Evolutionary conservation across 179 eudicot genomes (phyloP), one percentile per base, ranked within the genome.

Genomic region (Heliamphora pulchella): DNA sequence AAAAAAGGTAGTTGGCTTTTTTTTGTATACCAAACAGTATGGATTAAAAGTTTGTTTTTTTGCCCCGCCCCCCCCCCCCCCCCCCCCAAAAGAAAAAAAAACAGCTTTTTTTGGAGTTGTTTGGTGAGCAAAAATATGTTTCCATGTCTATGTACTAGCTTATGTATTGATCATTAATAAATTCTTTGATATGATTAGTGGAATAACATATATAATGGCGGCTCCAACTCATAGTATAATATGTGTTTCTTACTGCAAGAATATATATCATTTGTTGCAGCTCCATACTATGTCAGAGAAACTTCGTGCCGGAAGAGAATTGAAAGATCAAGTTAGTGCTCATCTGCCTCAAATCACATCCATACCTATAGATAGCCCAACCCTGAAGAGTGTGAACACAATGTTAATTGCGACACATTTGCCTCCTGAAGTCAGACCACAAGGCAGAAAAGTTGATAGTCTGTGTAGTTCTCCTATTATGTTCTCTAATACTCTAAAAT

Each of bases 221-320:
- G 71, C n/a, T 39, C 50, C 43, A 22, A 18, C 48, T 39, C 43
- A 9, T 20, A 20, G 10, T 47, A 0, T 70, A 14, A n/a, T 10
- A 70, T 15, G 47, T 70, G 15, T 8, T 10, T 41, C 3, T 67
- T 8, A 41, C 48, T 8, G 2, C 44, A 48, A 15, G 5, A 46
- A 3, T 41, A 18, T 75, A 17, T 61, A 0, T 51, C 55, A 4
- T 8, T 47, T 54, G 47, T 41, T 78, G 76, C 82, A 87, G 89
- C 80, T 87, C 31, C 77, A 62, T 48, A 5, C 71, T 2, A 82
- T 82, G 84, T 86, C 86, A 1, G 82, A 82, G 75, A 82, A 80
- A 41, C 15, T 84, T 76, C 54, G 46, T 65, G 62, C 57, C 57
- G 86, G 57, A 77, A 81, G 75, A 22, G 84, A 83, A 31, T 51